phyloP scores from a whole-genome alignment of 176 grass and related monocot genomes.

The Oryza meyeriana region DNA sequence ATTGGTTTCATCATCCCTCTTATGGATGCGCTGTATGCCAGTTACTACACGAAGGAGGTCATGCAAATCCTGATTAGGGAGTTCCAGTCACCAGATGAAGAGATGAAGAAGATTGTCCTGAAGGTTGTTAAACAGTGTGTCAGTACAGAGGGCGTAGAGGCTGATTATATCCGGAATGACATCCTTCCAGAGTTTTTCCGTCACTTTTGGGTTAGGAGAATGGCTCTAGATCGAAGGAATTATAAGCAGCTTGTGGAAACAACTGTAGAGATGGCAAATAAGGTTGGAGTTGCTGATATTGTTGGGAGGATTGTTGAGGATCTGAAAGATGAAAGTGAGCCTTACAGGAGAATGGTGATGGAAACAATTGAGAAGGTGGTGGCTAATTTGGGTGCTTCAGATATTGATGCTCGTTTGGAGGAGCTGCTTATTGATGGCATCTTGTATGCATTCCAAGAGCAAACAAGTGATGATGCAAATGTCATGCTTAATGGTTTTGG shows the following conservation, averaged over 20 bases:
- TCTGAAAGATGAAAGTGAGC: constrained; percentile 97
- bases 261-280: constrained; percentile 96
- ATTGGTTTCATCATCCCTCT: constrained; percentile 98
- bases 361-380: constrained; percentile 98
- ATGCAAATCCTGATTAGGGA: constrained; percentile 92
- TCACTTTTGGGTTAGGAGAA: constrained; percentile 94
- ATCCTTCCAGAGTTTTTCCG: constrained; percentile 91
- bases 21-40: constrained; percentile 95
- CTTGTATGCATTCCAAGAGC: constrained; percentile 98
- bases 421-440: constrained; percentile 98
- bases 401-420: constrained; percentile 92
- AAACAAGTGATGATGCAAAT: constrained; percentile 99
- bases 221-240: constrained; percentile 96
- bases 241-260: constrained; percentile 98
- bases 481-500: constrained; percentile 99
- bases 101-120: constrained; percentile 99
- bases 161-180: constrained; percentile 82
- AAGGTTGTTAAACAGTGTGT: constrained; percentile 99
- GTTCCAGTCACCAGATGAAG: constrained; percentile 97
- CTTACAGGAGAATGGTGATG: constrained; percentile 99
- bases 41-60: constrained; percentile 98
- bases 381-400: constrained; percentile 86
- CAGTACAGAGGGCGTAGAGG: constrained; percentile 95
- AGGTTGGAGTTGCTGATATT: constrained; percentile 92
- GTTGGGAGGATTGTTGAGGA: constrained; percentile 85